Percentiles rank a stretch among this genome's conserved stretches.
phyloP scores from a whole-genome alignment of 495 filamentous ascomycete genomes.

The Rhypophila decipiens region DNA sequence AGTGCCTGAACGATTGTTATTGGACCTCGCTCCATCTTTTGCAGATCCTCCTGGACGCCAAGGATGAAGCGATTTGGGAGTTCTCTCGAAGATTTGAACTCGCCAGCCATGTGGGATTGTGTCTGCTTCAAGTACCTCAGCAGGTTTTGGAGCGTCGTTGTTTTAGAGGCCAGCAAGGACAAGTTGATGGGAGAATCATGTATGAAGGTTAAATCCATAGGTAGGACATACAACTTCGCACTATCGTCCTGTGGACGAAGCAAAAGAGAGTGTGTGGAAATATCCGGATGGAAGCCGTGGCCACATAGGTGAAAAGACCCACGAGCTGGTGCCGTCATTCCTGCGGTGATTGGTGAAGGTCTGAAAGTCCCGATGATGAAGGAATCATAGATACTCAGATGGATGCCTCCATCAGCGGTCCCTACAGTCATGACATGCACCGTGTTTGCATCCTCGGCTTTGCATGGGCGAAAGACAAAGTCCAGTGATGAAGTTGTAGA shows the following conservation, averaged over 20 bases:
- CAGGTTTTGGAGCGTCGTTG: conserved; percentile 78
- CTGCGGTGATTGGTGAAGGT: conserved; percentile 14
- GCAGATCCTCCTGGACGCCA: conserved; percentile 63
- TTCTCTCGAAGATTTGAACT: conserved; percentile 79
- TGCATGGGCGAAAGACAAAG: conserved; percentile 58
- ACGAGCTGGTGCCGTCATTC: background rate
- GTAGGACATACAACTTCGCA: conserved; percentile 54
- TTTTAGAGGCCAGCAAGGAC: conserved; percentile 77
- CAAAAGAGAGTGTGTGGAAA: conserved; percentile 71
- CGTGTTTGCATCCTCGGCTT: conserved; percentile 56
- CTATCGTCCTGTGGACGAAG: conserved; percentile 32
- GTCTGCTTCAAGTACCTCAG: conserved; percentile 75
- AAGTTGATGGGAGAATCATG: conserved; percentile 72
- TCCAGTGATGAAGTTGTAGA: conserved; percentile 64
- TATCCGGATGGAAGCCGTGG: conserved; percentile 67
- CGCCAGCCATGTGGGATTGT: conserved; percentile 63
- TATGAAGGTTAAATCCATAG: conserved; percentile 78
- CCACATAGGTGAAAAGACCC: conserved; percentile 33
- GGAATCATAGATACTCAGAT: conserved; percentile 83
- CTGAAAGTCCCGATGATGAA: conserved; percentile 72
- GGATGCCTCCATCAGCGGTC: conserved; percentile 69
- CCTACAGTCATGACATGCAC: conserved; percentile 80
- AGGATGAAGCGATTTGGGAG: conserved; percentile 68
- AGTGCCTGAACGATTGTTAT: conserved; percentile 63
- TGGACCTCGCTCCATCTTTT: conserved; percentile 28